These are phyloP conservation scores for Stramenopiles sp. DNA, from an alignment of 352 stramenopile species.

Conservation along the genomic window DNA sequence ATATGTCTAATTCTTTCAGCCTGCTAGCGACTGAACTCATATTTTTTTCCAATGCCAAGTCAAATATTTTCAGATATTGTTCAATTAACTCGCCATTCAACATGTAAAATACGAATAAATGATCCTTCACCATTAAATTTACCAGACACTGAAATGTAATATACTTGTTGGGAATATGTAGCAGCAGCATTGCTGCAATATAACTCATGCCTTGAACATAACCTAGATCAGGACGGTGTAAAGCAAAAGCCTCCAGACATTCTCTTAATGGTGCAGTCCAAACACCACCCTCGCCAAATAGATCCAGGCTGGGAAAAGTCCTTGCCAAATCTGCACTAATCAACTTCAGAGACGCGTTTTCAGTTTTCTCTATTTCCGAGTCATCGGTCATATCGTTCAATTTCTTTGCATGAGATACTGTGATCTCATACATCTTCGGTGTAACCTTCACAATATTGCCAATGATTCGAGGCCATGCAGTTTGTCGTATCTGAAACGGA, in stretches of 20 bases:
- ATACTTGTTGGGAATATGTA: slow-evolving; percentile 52
- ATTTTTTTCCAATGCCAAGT: slow-evolving; percentile 36
- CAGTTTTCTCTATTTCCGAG: slow-evolving; percentile 12
- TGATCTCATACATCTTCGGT: slow-evolving; percentile 58
- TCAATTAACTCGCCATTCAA: slow-evolving; percentile 45
- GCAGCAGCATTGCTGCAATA: slow-evolving; percentile 48
- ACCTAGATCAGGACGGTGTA: slow-evolving; percentile 53
- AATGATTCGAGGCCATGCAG: slow-evolving; percentile 58
- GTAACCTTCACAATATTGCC: slow-evolving; percentile 59
- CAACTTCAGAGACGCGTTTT: slow-evolving; percentile 39
- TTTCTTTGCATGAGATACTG: slow-evolving; percentile 35
- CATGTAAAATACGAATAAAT: slow-evolving; percentile 61
- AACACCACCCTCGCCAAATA: slow-evolving; percentile 47
- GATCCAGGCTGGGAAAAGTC: slow-evolving; percentile 49
- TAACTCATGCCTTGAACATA: slow-evolving; percentile 73
- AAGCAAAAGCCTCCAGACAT: slow-evolving; percentile 56
- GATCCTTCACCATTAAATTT: slow-evolving; percentile 60
- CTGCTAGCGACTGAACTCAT: slow-evolving; percentile 37
- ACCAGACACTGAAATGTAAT: slow-evolving; percentile 55
- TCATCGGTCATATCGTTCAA: slow-evolving; percentile 12
- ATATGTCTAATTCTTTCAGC: slow-evolving; percentile 36
- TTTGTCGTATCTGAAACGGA: no score
- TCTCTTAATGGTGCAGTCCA: no score
- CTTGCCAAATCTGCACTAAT: slow-evolving; percentile 60
- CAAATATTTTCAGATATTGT: slow-evolving; percentile 50